Evolutionary conservation across 257 asterid species (phyloP).

Genomic region (Fraxinus excelsior): DNA sequence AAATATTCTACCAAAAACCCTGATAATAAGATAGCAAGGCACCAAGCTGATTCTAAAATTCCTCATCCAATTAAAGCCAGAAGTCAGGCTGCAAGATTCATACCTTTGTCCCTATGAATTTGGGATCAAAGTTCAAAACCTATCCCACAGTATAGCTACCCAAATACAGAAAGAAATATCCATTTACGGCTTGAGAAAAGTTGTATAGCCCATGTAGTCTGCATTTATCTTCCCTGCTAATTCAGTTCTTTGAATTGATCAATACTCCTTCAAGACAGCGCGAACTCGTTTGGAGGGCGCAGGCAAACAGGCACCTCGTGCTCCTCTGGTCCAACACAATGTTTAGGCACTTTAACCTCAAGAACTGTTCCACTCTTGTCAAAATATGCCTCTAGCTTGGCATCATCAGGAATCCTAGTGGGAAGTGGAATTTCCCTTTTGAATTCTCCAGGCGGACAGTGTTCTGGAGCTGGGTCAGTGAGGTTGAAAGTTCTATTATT

Average conservation of each 20-base stretch:
- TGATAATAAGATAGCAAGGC: conserved; percentile 9
- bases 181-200: conserved; percentile 14
- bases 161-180: conserved; percentile 3
- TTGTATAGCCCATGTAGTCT: conserved; percentile 22
- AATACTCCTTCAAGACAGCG: conserved; percentile 38
- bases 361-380: conserved; percentile 63
- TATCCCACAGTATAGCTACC: conserved; percentile 17
- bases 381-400: conserved; percentile 51
- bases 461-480: conserved; percentile 75
- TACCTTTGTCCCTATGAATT: neutral
- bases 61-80: conserved; percentile 14
- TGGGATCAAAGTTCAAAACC: conserved; percentile 15
- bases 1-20: conserved; percentile 6
- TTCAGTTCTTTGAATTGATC: conserved; percentile 3
- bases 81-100: conserved; percentile 5
- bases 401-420: conserved; percentile 63
- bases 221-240: conserved; percentile 22
- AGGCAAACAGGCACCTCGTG: conserved; percentile 79
- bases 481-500: conserved; percentile 57
- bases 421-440: conserved; percentile 66
- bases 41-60: conserved; percentile 15
- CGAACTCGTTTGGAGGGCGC: conserved; percentile 70
- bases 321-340: conserved; percentile 71
- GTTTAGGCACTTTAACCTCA: conserved; percentile 76
- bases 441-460: conserved; percentile 77